Evolutionary conservation across 805 yeast species (phyloP).

Genomic region (Dipodascus albidus): DNA sequence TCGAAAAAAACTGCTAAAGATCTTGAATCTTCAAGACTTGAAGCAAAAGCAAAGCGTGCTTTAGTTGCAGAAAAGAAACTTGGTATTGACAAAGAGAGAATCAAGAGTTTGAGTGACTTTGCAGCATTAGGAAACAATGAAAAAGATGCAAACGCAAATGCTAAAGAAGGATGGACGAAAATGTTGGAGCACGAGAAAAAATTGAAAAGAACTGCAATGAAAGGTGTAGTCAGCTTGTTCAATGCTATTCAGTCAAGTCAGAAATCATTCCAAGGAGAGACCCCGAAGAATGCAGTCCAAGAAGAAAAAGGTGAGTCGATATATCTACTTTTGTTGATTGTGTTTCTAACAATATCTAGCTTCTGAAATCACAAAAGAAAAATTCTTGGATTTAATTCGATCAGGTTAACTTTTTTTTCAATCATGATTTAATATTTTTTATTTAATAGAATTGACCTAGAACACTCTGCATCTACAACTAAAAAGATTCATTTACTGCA

Average conservation of each 20-base stretch:
- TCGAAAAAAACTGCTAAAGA: conserved; percentile 59
- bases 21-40: conserved; percentile 71
- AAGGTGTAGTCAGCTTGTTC: conserved; percentile 76
- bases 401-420: conserved; percentile 11
- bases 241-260: conserved; percentile 79
- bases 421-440: no score
- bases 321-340: not conserved
- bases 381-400: conserved; percentile 73
- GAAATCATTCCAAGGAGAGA: conserved; percentile 30
- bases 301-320: conserved; percentile 29
- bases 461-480: no score
- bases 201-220: conserved; percentile 71
- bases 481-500: no score
- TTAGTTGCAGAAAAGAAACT: conserved; percentile 61
- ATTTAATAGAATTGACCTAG: no score
- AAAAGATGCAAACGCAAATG: conserved; percentile 44
- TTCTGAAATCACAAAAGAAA: conserved; percentile 78
- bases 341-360: conserved; percentile 40
- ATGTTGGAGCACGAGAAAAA: conserved; percentile 55
- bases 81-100: conserved; percentile 53
- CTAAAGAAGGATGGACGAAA: conserved; percentile 42
- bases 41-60: conserved; percentile 67
- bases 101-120: conserved; percentile 15
- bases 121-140: not conserved
- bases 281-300: conserved; percentile 21